phyloP scores from a whole-genome alignment of 441 rosid genomes.

The Pelargonium fulgidum region DNA sequence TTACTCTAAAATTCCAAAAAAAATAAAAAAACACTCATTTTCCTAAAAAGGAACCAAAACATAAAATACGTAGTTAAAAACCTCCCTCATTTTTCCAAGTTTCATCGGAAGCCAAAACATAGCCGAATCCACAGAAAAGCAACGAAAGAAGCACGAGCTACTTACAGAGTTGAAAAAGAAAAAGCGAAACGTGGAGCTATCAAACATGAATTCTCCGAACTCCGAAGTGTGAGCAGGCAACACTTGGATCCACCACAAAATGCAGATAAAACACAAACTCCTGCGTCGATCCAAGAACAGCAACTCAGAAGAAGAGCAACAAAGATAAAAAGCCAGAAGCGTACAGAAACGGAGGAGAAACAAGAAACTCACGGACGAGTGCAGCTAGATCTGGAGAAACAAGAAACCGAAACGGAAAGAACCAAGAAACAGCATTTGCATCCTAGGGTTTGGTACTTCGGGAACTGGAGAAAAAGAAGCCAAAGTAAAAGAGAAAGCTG shows the following conservation, averaged over 20 bases:
- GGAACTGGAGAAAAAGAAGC: conserved; percentile 3
- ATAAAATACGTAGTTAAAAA: neutral
- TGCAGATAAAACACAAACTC: conserved; percentile 22
- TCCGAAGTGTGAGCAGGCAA: conserved; percentile 4
- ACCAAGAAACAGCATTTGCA: conserved; percentile 1
- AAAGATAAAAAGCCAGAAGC: neutral
- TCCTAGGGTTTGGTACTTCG: conserved; percentile 9
- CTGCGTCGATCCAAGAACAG: conserved; percentile 24
- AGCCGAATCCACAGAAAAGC: conserved; percentile 7
- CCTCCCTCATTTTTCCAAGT: neutral
- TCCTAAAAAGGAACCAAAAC: too few species aligned
- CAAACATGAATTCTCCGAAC: neutral
- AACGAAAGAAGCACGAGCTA: neutral
- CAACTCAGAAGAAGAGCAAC: neutral
- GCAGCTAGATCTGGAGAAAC: conserved; percentile 29
- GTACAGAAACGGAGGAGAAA: neutral
- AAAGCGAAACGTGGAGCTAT: conserved; percentile 8
- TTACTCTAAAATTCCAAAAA: neutral
- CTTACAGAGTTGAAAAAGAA: conserved; percentile 14
- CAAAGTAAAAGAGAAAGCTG: conserved; percentile 1
- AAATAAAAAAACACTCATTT: neutral
- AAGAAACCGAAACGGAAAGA: conserved; percentile 13
- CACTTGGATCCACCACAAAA: conserved; percentile 29
- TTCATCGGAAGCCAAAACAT: neutral
- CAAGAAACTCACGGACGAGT: conserved; percentile 10